Evolutionary conservation across 164 flowering plant species (phyloP).

Genomic region (Piper betle): DNA sequence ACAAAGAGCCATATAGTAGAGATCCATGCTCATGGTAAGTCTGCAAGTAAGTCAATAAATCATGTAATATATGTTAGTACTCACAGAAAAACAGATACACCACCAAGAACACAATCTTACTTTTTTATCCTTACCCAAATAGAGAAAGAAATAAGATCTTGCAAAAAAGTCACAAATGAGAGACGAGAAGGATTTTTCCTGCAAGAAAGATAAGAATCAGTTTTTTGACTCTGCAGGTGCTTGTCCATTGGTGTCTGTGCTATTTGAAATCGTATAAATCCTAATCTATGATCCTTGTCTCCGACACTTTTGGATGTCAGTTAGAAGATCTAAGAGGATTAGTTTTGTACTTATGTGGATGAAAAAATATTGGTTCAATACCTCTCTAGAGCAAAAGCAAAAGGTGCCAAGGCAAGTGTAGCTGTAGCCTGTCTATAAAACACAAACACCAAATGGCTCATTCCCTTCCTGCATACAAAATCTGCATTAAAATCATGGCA

Average conservation of each 20-base stretch:
- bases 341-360: background rate
- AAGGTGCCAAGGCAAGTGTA: constrained; percentile 9
- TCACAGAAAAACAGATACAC: background rate
- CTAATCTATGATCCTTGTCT: no score
- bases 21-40: constrained; percentile 12
- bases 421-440: constrained; percentile 16
- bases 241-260: no score
- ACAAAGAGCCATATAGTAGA: constrained; percentile 10
- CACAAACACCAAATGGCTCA: constrained; percentile 14
- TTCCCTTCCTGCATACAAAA: constrained; percentile 16
- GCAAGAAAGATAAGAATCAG: background rate
- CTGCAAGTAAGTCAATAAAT: constrained; percentile 3
- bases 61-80: background rate
- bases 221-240: background rate
- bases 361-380: background rate
- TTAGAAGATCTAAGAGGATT: no score
- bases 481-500: constrained; percentile 14
- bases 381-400: constrained; percentile 12
- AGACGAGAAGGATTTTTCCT: constrained; percentile 10
- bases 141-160: constrained; percentile 12
- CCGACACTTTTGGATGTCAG: no score
- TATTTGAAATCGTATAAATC: no score
- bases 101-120: background rate
- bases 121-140: constrained; percentile 7
- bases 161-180: constrained; percentile 10